These are phyloP conservation scores for Kodamaea leandrae DNA, from an alignment of 805 yeast species.

Conservation along the genomic window DNA sequence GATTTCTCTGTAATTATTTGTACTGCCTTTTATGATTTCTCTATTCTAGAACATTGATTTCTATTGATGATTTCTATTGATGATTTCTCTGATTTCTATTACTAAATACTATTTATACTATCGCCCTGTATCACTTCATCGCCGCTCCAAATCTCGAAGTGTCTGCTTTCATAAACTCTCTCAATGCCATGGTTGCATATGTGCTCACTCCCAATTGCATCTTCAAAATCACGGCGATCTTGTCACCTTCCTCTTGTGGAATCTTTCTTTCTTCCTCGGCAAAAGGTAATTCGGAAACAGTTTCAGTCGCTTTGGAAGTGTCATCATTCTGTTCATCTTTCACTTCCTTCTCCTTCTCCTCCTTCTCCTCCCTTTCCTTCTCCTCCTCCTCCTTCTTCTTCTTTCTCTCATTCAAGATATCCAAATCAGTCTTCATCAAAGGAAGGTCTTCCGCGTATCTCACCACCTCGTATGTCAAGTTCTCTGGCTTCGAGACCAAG, in stretches of 20 bases:
- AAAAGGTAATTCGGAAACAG: not conserved
- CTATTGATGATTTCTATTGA: not conserved
- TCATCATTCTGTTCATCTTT: slow-evolving; percentile 17
- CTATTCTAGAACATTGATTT: too few species aligned
- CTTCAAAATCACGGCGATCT: slow-evolving; percentile 68
- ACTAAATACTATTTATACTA: not conserved
- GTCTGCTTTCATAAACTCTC: slow-evolving; percentile 83
- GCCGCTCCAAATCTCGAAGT: slow-evolving; percentile 43
- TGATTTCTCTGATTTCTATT: not conserved
- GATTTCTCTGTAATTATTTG: too few species aligned
- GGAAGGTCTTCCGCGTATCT: slow-evolving; percentile 67
- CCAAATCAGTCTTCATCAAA: slow-evolving; percentile 74
- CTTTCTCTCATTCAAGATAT: slow-evolving; percentile 34
- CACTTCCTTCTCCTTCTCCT: slow-evolving; percentile 7
- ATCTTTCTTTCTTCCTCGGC: slow-evolving; percentile 4
- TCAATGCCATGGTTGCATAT: slow-evolving; percentile 95
- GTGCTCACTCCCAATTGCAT: slow-evolving; percentile 81
- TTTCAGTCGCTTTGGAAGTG: slow-evolving; percentile 25
- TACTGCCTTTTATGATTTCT: too few species aligned
- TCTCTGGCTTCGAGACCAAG: slow-evolving; percentile 62
- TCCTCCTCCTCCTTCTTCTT: slow-evolving; percentile 11
- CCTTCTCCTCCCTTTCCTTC: slow-evolving; percentile 13
- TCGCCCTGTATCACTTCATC: slow-evolving; percentile 7
- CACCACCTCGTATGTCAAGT: slow-evolving; percentile 59
- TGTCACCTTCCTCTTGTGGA: slow-evolving; percentile 35